Conservation (phyloP, 352 stramenopile genomes). For the Blastocystis sp. region DNA sequence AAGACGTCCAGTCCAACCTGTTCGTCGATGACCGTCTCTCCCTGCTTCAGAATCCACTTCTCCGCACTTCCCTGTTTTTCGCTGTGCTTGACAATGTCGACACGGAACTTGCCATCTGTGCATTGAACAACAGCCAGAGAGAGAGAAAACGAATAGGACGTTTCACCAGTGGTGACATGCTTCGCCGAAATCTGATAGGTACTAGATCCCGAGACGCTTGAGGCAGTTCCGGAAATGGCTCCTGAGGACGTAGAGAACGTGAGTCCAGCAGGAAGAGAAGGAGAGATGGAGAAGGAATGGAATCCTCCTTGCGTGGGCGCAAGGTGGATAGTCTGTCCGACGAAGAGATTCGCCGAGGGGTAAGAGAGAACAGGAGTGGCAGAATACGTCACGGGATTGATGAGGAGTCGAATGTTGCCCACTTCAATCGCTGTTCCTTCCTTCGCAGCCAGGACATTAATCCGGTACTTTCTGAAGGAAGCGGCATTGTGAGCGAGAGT, state of each 20-base stretch:
- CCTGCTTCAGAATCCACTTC: not conserved
- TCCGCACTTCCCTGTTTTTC: not conserved
- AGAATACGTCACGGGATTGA: not conserved
- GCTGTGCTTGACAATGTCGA: slow-evolving; percentile 14
- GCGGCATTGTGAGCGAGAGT: not conserved
- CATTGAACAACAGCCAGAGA: not conserved
- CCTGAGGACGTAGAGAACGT: not conserved
- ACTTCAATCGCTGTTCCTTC: not conserved
- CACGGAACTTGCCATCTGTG: not conserved
- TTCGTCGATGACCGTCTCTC: not conserved
- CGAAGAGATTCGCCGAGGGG: not conserved
- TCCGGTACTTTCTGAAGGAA: not conserved
- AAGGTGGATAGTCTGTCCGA: not conserved
- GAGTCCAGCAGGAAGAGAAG: slow-evolving; percentile 5
- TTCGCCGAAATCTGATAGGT: not conserved
- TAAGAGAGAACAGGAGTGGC: slow-evolving; percentile 5
- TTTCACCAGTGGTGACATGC: not conserved
- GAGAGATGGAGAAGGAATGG: slow-evolving; percentile 21
- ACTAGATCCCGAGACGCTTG: not conserved
- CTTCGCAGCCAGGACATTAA: not conserved
- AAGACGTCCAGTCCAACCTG: not conserved
- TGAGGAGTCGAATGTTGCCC: not conserved
- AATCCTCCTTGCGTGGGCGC: not conserved
- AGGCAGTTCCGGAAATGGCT: slow-evolving; percentile 1
- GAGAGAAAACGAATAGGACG: not conserved